Percentiles rank a stretch among this genome's conserved stretches.
Conservation (phyloP, 225 moss, liverwort and hornwort species). For the Neckera pumila region DNA sequence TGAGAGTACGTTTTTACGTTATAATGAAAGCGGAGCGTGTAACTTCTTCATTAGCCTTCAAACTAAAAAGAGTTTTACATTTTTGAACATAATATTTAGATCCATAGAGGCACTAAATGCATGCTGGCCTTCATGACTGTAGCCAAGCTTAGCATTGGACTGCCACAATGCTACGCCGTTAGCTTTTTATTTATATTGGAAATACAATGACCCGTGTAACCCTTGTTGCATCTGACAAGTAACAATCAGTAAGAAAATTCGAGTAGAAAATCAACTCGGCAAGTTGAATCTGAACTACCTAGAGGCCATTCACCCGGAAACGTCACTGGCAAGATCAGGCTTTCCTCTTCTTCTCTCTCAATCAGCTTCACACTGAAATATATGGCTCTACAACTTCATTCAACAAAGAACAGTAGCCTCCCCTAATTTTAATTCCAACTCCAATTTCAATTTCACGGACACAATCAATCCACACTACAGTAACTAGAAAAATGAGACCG, state of each 20-base stretch:
- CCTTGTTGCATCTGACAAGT: not conserved
- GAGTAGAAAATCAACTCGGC: too few species aligned
- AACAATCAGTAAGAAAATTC: not conserved
- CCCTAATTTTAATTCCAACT: too few species aligned
- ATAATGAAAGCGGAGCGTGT: not conserved
- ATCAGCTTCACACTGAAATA: too few species aligned
- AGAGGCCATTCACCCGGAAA: too few species aligned
- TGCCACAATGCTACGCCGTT: not conserved
- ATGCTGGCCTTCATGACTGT: not conserved
- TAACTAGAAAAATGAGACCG: not conserved
- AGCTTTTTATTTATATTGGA: too few species aligned
- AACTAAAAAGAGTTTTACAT: not conserved
- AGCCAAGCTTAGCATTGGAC: not conserved
- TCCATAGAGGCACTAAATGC: not conserved
- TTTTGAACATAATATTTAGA: not conserved
- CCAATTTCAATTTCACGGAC: too few species aligned
- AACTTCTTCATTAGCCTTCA: not conserved
- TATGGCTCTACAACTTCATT: too few species aligned
- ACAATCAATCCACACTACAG: too few species aligned
- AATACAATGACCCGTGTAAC: not conserved
- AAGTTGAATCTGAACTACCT: too few species aligned
- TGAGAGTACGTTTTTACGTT: not conserved
- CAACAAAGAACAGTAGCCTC: too few species aligned
- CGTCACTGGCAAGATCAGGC: too few species aligned
- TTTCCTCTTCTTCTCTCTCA: too few species aligned